A percentile compares a stretch with the other conserved stretches of the same genome.
These are phyloP conservation scores for Lactarius pseudohatsudake DNA, from an alignment of 768 basidiomycete genomes.

Conservation along the genomic window DNA sequence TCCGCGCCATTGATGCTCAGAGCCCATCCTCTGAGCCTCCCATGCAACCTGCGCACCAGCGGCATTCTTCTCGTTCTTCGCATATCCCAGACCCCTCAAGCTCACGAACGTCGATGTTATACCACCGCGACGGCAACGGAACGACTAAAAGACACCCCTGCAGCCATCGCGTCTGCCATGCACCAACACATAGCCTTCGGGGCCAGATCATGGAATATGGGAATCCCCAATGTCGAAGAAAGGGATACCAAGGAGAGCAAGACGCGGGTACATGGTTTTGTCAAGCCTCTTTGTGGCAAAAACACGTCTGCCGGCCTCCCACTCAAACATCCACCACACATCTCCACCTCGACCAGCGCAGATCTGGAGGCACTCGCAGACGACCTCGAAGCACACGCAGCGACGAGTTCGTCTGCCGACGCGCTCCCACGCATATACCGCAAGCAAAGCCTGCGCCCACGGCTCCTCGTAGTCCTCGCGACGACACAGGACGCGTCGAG, in stretches of 20 bases:
- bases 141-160: background rate
- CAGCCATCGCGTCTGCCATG: slow-evolving; percentile 17
- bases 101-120: background rate
- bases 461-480: slow-evolving; percentile 18
- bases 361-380: slow-evolving; percentile 22
- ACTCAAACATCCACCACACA: slow-evolving; percentile 11
- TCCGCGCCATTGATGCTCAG: slow-evolving; percentile 75
- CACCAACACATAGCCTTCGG: slow-evolving; percentile 23
- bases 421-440: slow-evolving; percentile 18
- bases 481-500: slow-evolving; percentile 12
- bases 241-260: slow-evolving; percentile 1
- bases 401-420: background rate
- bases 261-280: slow-evolving; percentile 1
- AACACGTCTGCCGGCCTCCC: slow-evolving; percentile 19
- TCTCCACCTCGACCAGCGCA: slow-evolving; percentile 13
- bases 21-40: slow-evolving; percentile 77
- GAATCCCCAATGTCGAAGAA: background rate
- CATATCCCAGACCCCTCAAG: background rate
- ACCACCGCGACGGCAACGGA: background rate
- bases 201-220: slow-evolving; percentile 11
- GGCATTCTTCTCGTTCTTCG: slow-evolving; percentile 25
- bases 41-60: slow-evolving; percentile 43
- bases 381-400: slow-evolving; percentile 16
- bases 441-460: slow-evolving; percentile 9
- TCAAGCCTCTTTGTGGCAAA: slow-evolving; percentile 17